Conservation (phyloP, 2,329 filamentous ascomycete genomes). For the Falciphora oryzae region DNA sequence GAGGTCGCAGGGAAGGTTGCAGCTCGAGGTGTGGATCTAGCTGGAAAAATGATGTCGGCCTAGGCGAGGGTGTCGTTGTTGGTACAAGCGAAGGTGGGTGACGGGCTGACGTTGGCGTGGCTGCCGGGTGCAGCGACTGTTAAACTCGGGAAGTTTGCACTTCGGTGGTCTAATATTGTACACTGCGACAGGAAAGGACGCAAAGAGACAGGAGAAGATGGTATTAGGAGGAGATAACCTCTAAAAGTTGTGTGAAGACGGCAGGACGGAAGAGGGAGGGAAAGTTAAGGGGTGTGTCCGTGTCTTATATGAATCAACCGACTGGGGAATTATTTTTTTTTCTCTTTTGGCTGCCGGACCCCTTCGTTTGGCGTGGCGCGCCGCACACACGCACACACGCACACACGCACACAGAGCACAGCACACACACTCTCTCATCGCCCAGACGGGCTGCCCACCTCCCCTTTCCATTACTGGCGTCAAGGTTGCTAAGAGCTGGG, state of each 20-base stretch:
- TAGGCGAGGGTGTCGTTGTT: constrained; percentile 1
- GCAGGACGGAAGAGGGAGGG: constrained; percentile 3
- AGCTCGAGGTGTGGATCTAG: constrained; percentile 9
- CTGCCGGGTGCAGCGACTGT: not conserved
- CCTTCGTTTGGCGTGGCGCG: too few relatives aligned
- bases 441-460: not conserved
- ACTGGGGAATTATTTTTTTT: constrained; percentile 1
- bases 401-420: not conserved
- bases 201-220: constrained; percentile 1
- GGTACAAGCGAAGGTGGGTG: constrained; percentile 3
- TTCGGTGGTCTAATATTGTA: too few relatives aligned
- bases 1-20: not conserved
- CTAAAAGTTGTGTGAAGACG: constrained; percentile 2
- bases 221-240: constrained; percentile 5
- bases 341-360: not conserved
- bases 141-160: too few relatives aligned
- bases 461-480: not conserved
- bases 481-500: not conserved
- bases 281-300: constrained; percentile 3
- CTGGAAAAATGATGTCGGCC: not conserved
- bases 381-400: not conserved
- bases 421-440: not conserved
- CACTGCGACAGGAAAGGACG: not conserved
- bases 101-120: constrained; percentile 1
- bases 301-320: constrained; percentile 9